Conservation (phyloP, 78 protist species). For the Dictyostelium purpureum region DNA sequence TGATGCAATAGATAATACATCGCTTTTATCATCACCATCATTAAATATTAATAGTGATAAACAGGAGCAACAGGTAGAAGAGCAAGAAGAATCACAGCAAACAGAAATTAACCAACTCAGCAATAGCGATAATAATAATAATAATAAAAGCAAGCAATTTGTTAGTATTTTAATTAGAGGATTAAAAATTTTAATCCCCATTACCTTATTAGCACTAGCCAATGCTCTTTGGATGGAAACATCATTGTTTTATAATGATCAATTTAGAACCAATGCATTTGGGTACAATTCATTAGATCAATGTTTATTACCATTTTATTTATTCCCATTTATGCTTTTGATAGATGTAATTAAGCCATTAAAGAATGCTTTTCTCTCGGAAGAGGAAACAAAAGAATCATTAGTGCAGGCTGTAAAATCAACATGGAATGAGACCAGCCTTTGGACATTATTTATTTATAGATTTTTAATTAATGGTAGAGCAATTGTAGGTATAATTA, state of each 20-base stretch:
- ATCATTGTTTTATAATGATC: slow-evolving; percentile 26
- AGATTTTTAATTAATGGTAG: slow-evolving; percentile 77
- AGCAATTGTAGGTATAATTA: slow-evolving; percentile 63
- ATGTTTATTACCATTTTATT: slow-evolving; percentile 70
- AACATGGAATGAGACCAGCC: slow-evolving; percentile 41
- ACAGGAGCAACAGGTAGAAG: slow-evolving; percentile 5
- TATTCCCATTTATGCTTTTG: slow-evolving; percentile 65
- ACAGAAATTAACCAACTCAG: not conserved
- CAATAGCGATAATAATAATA: not conserved
- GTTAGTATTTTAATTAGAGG: not conserved
- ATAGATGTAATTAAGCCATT: slow-evolving; percentile 40
- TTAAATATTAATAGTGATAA: not conserved
- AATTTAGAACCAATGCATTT: slow-evolving; percentile 55
- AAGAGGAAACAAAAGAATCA: slow-evolving; percentile 38
- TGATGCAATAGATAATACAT: not conserved
- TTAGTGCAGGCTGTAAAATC: slow-evolving; percentile 27
- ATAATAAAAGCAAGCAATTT: not conserved
- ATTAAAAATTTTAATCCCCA: slow-evolving; percentile 51
- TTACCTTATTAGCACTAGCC: slow-evolving; percentile 26
- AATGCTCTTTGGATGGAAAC: slow-evolving; percentile 73
- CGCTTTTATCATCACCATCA: not conserved
- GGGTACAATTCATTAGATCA: slow-evolving; percentile 87
- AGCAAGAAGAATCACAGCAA: not conserved
- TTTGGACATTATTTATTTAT: slow-evolving; percentile 34
- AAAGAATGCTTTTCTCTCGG: not conserved